Conservation (phyloP, 306 rosid species). For the Prunus persica region Prunus_persica_NCBIv2 NC_034010.1:5667501-5668000, state of each 20-base stretch:
- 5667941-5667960: neutral
- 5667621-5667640: conserved; percentile 88
- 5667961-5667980: neutral
- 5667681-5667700: conserved; percentile 79
- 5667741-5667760: neutral
- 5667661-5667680: conserved; percentile 61
- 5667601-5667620: conserved; percentile 71
- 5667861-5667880: neutral
- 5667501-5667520: no score
- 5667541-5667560: neutral
- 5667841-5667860: neutral
- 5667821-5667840: neutral
- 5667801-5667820: neutral
- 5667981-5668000: neutral
- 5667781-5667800: neutral
- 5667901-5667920: no score
- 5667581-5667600: conserved; percentile 58
- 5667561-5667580: neutral
- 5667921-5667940: neutral
- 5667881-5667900: no score
- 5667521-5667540: neutral
- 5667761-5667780: neutral
- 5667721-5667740: neutral
- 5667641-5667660: conserved; percentile 66
- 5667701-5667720: neutral